These are phyloP conservation scores for Saraca asoca DNA, from an alignment of 331 rosid genomes.

Conservation along the genomic window DNA sequence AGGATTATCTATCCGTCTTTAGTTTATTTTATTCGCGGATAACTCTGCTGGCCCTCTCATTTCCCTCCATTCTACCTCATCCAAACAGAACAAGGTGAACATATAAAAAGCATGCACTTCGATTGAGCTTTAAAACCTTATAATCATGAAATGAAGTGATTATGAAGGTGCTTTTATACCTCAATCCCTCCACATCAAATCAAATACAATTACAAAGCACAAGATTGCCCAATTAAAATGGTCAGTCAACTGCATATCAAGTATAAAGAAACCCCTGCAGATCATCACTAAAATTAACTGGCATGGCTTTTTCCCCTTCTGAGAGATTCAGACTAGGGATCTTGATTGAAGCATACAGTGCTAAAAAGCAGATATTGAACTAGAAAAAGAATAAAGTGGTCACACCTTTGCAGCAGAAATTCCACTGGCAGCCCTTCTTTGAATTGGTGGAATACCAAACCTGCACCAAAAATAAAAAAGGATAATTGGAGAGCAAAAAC, in stretches of 20 bases:
- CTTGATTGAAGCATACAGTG: constrained; percentile 8
- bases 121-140: constrained; percentile 5
- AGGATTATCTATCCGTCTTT: too few species aligned
- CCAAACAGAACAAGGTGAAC: not conserved
- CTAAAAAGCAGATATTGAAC: constrained; percentile 6
- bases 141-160: not conserved
- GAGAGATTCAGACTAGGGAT: not conserved
- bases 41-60: too few species aligned
- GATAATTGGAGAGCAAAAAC: constrained; percentile 35
- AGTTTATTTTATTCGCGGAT: too few species aligned
- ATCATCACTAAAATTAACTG: not conserved
- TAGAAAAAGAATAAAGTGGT: not conserved
- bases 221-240: not conserved
- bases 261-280: not conserved
- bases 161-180: too few species aligned
- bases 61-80: too few species aligned
- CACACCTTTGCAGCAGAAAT: constrained; percentile 62
- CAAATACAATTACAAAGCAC: not conserved
- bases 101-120: not conserved
- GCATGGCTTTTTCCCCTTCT: not conserved
- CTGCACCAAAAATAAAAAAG: constrained; percentile 55
- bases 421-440: constrained; percentile 56
- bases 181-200: not conserved
- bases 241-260: not conserved
- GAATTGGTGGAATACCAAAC: constrained; percentile 54